Evolutionary conservation across 306 rosid genomes (phyloP), one percentile per base, ranked within the genome.

Genomic region (Hylodesmum podocarpum): DNA sequence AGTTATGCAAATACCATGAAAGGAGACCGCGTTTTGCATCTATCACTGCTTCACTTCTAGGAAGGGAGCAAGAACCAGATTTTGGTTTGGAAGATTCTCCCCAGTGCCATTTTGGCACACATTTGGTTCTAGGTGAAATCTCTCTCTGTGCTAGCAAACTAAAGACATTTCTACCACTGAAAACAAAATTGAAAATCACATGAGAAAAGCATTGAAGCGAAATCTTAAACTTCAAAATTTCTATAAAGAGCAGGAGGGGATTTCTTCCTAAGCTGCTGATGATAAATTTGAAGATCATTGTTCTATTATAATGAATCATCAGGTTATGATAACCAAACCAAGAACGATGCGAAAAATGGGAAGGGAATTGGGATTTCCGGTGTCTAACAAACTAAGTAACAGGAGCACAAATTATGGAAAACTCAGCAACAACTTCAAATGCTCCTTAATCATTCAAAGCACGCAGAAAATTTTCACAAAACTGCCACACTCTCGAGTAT

Each of bases 91-190:
- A 85, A 50, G 79, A 28, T 74, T 78, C 80, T 58, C 84, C 80
- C 88, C 86, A 82, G n/a, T 66, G 69, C 80, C 83, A 55, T 63
- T 65, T 85, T 1, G 73, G 84, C 62, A 75, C 81, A 16, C 78
- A 81, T 37, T 78, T 85, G 27, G 77, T 75, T 72, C 86, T 82
- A 21, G 84, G 84, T 9, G 86, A 82, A 65, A 85, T 70, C 86
- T 85, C 88, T 50, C 88, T 85, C 55, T 33, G 73, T 8, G 73
- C 84, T 47, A 82, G 22, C 86, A 85, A 85, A 31, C 28, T 14
- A 46, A 69, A 82, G 64, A 85, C 86, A 73, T 85, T 85, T 70
- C 70, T 81, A 47, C 84, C 82, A 59, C 86, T 78, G 81, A 54
- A 25, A 37, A n/a, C n/a, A n/a, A 81, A 54, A 69, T 39, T 22